Evolutionary conservation across 805 yeast species (phyloP), one percentile per base, ranked within the genome.

Genomic region (Kazachstania taianensis): DNA sequence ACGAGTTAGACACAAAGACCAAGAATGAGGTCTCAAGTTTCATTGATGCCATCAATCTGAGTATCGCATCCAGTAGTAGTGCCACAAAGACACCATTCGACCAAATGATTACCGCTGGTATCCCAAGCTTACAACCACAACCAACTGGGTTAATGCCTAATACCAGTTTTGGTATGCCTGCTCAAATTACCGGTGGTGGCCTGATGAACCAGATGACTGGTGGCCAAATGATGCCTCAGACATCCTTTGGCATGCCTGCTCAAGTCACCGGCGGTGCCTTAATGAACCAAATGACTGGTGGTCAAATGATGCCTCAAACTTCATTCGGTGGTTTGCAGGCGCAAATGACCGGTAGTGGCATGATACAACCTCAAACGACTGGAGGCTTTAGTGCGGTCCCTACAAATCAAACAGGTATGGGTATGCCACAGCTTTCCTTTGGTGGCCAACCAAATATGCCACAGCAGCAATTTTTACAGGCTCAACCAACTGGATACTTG

Each of bases 21-120:
- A 67, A 68, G 52, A 82, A 81, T 52, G 96, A 89, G 58, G 96
- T 89, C 9, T 72, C 78, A 41, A 80, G 92, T 41, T 81, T 87
- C 61, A 87, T 87, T 27, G 96, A 86, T 58, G 83, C 85, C 20
- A 87, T 89, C 49, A 81, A 76, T 49, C 80, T 86, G 53, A 68
- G 75, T 35, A 73, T 84, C 35, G 85, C 83, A 1, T 89, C 78
- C 42, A 47, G 44, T 13, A 46, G 46, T 14, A 7, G 41, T 7
- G 37, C 37, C 7, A 19, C 36, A 10, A 57, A 49, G 36, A 65
- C 69, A 8, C 69, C 71, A 6, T 67, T 67, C 41, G 70, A 65
- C 36, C 57, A 58, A 37, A 42, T 47, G 30, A 41, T 64, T 40
- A 38, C 46, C 27, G 41, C 40, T 8, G 55, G 52, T 3, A 33